Evolutionary conservation across 2,329 filamentous ascomycete genomes (phyloP).

Genomic region (Colletotrichum falcatum): DNA sequence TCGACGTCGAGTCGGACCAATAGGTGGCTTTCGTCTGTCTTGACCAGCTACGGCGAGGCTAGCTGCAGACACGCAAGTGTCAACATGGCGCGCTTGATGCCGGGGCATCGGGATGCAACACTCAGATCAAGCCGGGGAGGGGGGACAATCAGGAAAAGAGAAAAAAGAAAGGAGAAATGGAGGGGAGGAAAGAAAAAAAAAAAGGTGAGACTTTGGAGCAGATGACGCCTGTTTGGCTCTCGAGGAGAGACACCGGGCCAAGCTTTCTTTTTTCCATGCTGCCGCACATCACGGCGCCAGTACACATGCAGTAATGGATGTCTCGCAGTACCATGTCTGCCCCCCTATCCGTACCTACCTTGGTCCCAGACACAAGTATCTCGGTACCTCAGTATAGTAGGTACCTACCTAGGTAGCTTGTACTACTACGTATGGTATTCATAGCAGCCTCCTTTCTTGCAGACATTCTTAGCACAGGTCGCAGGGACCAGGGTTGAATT

Average conservation of each 20-base stretch:
- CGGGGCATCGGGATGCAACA: slow-evolving; percentile 10
- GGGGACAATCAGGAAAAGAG: no score
- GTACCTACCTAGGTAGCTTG: no score
- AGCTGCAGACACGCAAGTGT: neutral
- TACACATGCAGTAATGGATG: slow-evolving; percentile 4
- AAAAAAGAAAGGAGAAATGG: no score
- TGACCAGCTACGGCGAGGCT: neutral
- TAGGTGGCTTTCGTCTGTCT: no score
- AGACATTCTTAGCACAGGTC: slow-evolving; percentile 1
- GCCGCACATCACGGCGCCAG: slow-evolving; percentile 8
- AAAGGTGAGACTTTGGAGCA: neutral
- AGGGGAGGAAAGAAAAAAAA: neutral
- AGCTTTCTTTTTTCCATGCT: slow-evolving; percentile 9
- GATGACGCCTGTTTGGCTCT: neutral
- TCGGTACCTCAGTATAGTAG: no score
- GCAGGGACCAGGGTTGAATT: slow-evolving; percentile 24
- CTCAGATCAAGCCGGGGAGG: slow-evolving; percentile 5
- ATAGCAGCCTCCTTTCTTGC: neutral
- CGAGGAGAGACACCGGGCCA: slow-evolving; percentile 11
- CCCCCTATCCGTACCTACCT: no score
- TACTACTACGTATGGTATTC: neutral
- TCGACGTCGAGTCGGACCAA: neutral
- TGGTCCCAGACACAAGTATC: no score
- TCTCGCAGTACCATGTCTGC: slow-evolving; percentile 4
- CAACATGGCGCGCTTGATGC: neutral